Base-by-base conservation (phyloP, 1,139 yeast species). In the Nakaseomyces bracarensis region DNA sequence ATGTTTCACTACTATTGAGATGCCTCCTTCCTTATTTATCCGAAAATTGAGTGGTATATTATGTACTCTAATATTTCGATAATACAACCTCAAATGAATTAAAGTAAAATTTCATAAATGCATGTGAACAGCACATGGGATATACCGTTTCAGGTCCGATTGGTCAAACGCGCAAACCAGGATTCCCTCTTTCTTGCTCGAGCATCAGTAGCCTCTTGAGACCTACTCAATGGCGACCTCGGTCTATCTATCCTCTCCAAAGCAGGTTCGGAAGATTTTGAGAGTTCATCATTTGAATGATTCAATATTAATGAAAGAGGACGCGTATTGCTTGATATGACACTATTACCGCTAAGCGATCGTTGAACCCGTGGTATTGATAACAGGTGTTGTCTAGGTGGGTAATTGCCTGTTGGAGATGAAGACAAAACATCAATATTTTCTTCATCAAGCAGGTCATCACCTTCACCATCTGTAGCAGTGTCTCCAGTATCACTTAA, bases 401-500 rank as follows among this genome's bases (percentile, higher is more conserved):
- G 26, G 4, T 55, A 45, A 14, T 35, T 34, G 30, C 52, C 47
- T 10, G 42, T 34, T 2, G 53, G 53, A 3, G 55, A 51, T 14
- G 45, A 48, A 10, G 41, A 39, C 23, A 43, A 33, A 6, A 44
- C 44, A 11, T 46, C 53, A 22, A 44, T 39, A 21, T 47, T 43
- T n/a, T 46, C 50, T 13, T 53, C 57, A 39, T 52, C 55, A 22
- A 34, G 29, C 23, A 46, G 34, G 29, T 47, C 57, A 19, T 51
- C 60, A 18, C 51, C 55, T 34, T 57, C 62, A 37, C 53, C 61
- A 38, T 58, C 63, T 8, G 60, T 57, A 5, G 52, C 57, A 9
- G 58, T 54, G 16, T 56, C 59, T 14, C 58, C 60, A n/a, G 57
- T 54, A 36, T 59, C 64, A 44, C 61, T 58, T 23, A 59, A 42